These are phyloP conservation scores for Calocybe gangraenosa DNA, from an alignment of 768 basidiomycete genomes.

Conservation along the genomic window DNA sequence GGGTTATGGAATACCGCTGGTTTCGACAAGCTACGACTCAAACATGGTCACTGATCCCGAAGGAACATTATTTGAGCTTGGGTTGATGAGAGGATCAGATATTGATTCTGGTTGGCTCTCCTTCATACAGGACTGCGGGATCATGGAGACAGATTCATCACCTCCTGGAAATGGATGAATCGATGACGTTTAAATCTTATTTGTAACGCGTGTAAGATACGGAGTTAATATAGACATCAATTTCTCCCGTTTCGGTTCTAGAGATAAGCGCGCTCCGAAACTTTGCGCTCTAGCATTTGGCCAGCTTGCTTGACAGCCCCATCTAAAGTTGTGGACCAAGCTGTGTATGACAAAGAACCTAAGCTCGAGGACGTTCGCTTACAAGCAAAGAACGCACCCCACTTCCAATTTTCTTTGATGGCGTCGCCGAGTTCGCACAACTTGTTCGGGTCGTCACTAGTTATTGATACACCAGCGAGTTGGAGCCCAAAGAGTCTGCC, in stretches of 20 bases:
- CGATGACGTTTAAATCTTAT: too few relatives aligned
- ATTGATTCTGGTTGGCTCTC: constrained; percentile 47
- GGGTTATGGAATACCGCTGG: background rate
- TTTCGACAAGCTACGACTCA: background rate
- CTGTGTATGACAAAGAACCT: constrained; percentile 1
- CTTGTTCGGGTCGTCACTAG: constrained; percentile 13
- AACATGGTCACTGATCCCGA: constrained; percentile 18
- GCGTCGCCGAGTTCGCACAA: constrained; percentile 23
- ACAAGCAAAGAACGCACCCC: constrained; percentile 15
- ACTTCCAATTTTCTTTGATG: constrained; percentile 26
- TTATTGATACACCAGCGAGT: constrained; percentile 17
- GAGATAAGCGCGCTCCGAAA: too few relatives aligned
- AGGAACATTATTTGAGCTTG: constrained; percentile 38
- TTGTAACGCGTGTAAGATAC: too few relatives aligned
- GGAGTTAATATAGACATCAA: too few relatives aligned
- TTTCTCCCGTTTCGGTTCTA: too few relatives aligned
- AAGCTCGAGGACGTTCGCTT: too few relatives aligned
- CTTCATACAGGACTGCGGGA: constrained; percentile 48
- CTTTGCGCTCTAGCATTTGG: background rate
- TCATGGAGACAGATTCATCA: constrained; percentile 29
- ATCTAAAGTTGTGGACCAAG: constrained; percentile 13
- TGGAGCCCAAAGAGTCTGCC: constrained; percentile 25
- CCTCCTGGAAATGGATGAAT: background rate
- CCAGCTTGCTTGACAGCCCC: constrained; percentile 1
- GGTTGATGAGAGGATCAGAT: constrained; percentile 38